These are phyloP conservation scores for Botryosphaeria agaves DNA, from an alignment of 2,329 filamentous ascomycete species.

Conservation along the genomic window DNA sequence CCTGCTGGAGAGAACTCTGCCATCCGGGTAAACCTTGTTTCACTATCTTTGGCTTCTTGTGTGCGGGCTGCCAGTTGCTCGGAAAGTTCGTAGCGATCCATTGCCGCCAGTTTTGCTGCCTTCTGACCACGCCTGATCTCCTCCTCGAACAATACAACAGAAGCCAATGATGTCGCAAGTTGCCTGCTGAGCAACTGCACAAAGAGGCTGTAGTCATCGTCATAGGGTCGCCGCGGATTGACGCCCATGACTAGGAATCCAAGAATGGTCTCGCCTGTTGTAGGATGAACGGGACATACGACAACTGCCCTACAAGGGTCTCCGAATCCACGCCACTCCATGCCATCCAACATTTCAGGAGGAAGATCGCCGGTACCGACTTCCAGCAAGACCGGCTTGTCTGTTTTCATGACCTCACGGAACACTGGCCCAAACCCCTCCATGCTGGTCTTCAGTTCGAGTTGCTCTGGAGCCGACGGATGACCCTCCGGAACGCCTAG, in stretches of 20 bases:
- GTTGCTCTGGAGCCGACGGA: slow-evolving; percentile 35
- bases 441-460: slow-evolving; percentile 53
- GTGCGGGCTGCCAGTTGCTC: slow-evolving; percentile 51
- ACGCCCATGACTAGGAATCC: slow-evolving; percentile 66
- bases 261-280: slow-evolving; percentile 52
- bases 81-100: slow-evolving; percentile 62
- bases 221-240: slow-evolving; percentile 63
- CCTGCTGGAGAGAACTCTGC: slow-evolving; percentile 71
- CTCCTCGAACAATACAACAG: slow-evolving; percentile 68
- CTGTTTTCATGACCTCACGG: slow-evolving; percentile 53
- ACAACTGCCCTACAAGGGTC: slow-evolving; percentile 55
- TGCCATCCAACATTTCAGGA: slow-evolving; percentile 42
- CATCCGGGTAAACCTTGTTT: slow-evolving; percentile 70
- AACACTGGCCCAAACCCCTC: slow-evolving; percentile 65
- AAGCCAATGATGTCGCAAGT: slow-evolving; percentile 62
- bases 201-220: slow-evolving; percentile 66
- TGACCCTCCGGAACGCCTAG: slow-evolving; percentile 52
- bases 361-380: slow-evolving; percentile 51
- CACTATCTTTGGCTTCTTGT: slow-evolving; percentile 40
- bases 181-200: slow-evolving; percentile 58
- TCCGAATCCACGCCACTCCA: slow-evolving; percentile 54
- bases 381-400: slow-evolving; percentile 49
- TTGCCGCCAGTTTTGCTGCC: slow-evolving; percentile 55
- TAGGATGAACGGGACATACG: slow-evolving; percentile 64
- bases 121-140: slow-evolving; percentile 60